Conservation (phyloP, 257 asterid genomes). For the Przewalskia tangutica region DNA sequence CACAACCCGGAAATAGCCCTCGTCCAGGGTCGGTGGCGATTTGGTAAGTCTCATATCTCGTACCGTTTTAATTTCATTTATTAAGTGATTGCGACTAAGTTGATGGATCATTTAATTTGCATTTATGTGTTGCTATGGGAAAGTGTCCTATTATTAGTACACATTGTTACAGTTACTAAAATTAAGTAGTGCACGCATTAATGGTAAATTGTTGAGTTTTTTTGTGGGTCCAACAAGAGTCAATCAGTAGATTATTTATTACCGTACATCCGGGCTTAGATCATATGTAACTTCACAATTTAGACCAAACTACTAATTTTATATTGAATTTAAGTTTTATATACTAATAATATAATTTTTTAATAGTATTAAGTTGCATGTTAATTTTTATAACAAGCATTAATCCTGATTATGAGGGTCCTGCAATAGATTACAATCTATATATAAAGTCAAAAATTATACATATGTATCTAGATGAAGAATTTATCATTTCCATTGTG, state of each 20-base stretch:
- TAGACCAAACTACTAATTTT: no score
- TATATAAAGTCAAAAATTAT: no score
- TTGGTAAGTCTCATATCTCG: slow-evolving; percentile 33
- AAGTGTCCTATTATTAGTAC: slow-evolving; percentile 14
- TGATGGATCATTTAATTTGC: background rate
- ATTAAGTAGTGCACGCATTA: background rate
- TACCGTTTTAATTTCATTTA: background rate
- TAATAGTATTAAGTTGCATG: no score
- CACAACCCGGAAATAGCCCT: slow-evolving; percentile 74
- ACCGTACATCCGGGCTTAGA: slow-evolving; percentile 19
- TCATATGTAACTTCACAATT: background rate
- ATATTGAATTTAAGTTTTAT: no score
- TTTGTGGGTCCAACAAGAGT: slow-evolving; percentile 20
- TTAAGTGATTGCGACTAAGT: background rate
- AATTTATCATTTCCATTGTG: no score
- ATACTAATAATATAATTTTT: no score
- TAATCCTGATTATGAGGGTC: no score
- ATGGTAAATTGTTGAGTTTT: background rate
- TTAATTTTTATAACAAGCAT: no score
- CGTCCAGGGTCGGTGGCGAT: slow-evolving; percentile 93
- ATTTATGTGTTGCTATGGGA: background rate
- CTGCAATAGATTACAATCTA: no score
- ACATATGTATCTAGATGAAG: no score
- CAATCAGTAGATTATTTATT: slow-evolving; percentile 15
- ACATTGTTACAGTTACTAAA: background rate